These are phyloP conservation scores for Didymella lethalis DNA, from an alignment of 2,329 filamentous ascomycete species.

Conservation along the genomic window DNA sequence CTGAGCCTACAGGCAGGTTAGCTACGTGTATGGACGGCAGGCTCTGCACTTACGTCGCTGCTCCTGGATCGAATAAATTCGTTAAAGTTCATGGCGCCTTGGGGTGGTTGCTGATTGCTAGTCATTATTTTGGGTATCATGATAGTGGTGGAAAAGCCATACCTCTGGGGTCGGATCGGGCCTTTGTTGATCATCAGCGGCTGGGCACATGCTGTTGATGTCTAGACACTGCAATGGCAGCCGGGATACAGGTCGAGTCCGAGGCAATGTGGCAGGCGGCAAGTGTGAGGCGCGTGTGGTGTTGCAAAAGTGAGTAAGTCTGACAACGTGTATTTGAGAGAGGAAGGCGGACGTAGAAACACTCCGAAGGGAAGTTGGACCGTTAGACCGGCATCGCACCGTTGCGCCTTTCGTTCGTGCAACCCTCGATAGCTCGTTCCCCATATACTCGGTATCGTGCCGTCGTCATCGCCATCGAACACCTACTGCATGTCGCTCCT, in stretches of 20 bases:
- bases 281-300: background rate
- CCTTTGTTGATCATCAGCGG: background rate
- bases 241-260: background rate
- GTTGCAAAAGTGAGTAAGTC: background rate
- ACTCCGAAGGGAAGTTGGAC: background rate
- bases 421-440: slow-evolving; percentile 1
- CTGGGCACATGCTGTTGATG: background rate
- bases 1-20: slow-evolving; percentile 13
- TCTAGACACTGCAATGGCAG: background rate
- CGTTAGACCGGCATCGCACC: slow-evolving; percentile 2
- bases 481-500: background rate
- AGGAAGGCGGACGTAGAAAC: background rate
- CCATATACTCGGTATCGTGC: background rate
- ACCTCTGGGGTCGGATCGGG: slow-evolving; percentile 3
- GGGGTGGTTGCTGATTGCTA: background rate
- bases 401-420: slow-evolving; percentile 4
- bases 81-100: slow-evolving; percentile 1
- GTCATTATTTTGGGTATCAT: background rate
- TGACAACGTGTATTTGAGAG: background rate
- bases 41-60: background rate
- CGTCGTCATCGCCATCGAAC: background rate
- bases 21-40: background rate
- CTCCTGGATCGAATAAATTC: slow-evolving; percentile 1
- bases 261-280: background rate
- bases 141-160: background rate